phyloP scores from a whole-genome alignment of 1,139 yeast genomes.

The Candida glucosophila region DNA sequence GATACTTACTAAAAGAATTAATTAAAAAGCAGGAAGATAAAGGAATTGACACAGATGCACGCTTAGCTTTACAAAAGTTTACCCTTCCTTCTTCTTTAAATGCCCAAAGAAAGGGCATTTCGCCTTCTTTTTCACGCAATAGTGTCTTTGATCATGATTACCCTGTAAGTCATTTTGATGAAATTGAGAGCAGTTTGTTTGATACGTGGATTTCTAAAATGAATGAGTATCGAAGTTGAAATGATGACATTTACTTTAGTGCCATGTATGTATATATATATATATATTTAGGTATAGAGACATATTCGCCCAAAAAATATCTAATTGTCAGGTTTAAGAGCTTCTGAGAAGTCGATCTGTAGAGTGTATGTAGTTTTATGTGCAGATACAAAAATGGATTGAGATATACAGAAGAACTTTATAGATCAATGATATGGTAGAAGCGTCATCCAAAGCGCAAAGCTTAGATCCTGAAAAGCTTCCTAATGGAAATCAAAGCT shows the following conservation, averaged over 20 bases:
- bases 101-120: conserved; percentile 21
- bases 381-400: no score
- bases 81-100: conserved; percentile 29
- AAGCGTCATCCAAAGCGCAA: conserved; percentile 3
- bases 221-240: conserved; percentile 8
- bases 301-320: no score
- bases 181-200: conserved; percentile 34
- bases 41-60: conserved; percentile 6
- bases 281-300: no score
- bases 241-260: no score
- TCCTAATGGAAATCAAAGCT: conserved; percentile 1
- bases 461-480: no score
- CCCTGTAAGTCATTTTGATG: conserved; percentile 22
- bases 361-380: no score
- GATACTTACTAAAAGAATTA: conserved; percentile 33
- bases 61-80: conserved; percentile 18
- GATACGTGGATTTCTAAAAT: conserved; percentile 38
- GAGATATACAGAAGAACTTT: no score
- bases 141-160: conserved; percentile 1
- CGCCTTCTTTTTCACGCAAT: conserved; percentile 1
- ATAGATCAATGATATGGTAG: conserved; percentile 3
- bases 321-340: no score
- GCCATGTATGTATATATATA: no score
- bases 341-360: no score
- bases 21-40: conserved; percentile 11